A percentile compares a stretch with the other conserved stretches of the same genome.
Evolutionary conservation across 108 stramenopile species (phyloP).

Genomic region (Skeletonema potamos): DNA sequence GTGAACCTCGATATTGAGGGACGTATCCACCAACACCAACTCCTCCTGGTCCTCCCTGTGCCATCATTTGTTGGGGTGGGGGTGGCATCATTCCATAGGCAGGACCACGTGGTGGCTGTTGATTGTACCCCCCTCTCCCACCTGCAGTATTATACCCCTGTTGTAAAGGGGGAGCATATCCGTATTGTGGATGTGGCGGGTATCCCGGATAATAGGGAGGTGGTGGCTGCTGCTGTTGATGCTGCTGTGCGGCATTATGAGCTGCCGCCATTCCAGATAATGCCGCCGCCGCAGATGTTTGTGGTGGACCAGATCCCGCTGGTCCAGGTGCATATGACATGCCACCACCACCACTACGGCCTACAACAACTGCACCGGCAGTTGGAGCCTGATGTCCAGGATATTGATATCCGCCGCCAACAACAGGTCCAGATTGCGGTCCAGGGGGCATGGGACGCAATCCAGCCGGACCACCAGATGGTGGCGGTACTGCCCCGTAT

Average conservation of each 20-base stretch:
- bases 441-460: constrained; percentile 1
- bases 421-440: background rate
- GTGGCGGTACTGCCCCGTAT: background rate
- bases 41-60: background rate
- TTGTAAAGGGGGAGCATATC: background rate
- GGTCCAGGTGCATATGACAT: too few relatives aligned
- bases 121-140: background rate
- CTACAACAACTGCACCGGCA: too few relatives aligned
- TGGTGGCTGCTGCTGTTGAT: background rate
- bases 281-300: background rate
- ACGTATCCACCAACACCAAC: background rate
- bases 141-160: background rate
- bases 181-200: background rate
- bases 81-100: background rate
- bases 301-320: background rate
- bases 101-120: background rate
- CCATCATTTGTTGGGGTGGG: background rate
- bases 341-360: too few relatives aligned
- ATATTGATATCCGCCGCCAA: background rate
- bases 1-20: background rate
- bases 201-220: background rate
- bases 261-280: background rate
- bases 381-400: background rate
- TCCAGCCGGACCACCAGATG: background rate
- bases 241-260: background rate